These are phyloP conservation scores for Fragaria nilgerrensis DNA, from an alignment of 306 rosid genomes.

Conservation along the genomic window DNA sequence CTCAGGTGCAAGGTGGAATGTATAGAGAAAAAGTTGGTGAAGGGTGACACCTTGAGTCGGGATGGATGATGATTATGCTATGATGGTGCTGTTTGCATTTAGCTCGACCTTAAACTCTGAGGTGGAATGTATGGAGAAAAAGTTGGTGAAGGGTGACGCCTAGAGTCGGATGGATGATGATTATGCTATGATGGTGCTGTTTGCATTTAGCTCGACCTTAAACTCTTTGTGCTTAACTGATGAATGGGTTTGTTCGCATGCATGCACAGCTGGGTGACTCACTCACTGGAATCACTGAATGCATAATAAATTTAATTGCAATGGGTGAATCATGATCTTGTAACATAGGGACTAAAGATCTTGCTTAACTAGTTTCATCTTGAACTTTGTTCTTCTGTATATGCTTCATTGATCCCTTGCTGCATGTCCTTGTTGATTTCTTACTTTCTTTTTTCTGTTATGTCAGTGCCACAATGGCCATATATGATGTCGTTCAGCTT, in stretches of 20 bases:
- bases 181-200: not conserved
- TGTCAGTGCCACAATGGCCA: slow-evolving; percentile 88
- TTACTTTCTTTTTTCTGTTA: slow-evolving; percentile 24
- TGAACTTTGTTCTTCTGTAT: not conserved
- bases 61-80: not conserved
- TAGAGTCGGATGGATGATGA: not conserved
- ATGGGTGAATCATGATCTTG: not conserved
- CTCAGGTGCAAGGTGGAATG: not conserved
- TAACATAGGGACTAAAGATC: not conserved
- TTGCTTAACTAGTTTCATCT: not conserved
- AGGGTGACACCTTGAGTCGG: not conserved
- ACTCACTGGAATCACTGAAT: not conserved
- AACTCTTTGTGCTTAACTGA: not conserved
- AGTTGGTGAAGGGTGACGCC: not conserved
- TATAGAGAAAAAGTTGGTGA: not conserved
- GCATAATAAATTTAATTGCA: not conserved
- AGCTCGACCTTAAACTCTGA: no score
- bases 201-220: not conserved
- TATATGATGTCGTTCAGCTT: slow-evolving; percentile 82
- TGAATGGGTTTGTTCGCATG: not conserved
- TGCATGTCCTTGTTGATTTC: slow-evolving; percentile 7
- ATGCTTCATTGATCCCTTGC: slow-evolving; percentile 13
- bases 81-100: not conserved
- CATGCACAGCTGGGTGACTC: not conserved
- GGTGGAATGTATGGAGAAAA: not conserved